Evolutionary conservation across 352 stramenopile species (phyloP), one percentile per base, ranked within the genome.

Genomic region (Globisporangium cylindrosporum): DNA sequence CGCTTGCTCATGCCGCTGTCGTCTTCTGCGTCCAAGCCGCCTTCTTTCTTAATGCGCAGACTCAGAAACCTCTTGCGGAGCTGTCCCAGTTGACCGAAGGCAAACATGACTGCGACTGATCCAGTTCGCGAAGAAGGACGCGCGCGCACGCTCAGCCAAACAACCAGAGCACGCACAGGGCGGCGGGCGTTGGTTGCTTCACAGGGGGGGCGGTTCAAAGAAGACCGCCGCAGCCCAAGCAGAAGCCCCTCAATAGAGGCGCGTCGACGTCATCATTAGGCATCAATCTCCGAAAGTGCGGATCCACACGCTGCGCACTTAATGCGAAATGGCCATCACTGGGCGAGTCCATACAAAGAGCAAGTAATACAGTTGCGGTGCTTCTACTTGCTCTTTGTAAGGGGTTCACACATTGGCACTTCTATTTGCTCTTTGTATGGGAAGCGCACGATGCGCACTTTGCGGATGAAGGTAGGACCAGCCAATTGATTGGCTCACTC

Each of bases 61-160:
- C 73, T 78, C 51, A 73, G 67, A 49, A 78, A 73, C 54, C 81
- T 76, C 70, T 75, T 66, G 67, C 79, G 72, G 64, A 86, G 71
- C 36, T 81, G 70, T 7, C 73, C 79, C 38, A 62, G 56, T 24
- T 62, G 56, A 6, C 62, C 62, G 29, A 68, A 68, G 38, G 63
- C 63, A 56, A 83, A 69, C 78, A 85, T 85, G 46, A 36, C 24
- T 55, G 25, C 22, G 32, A 48, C 25, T 70, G 56, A 66, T 18
- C 53, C 27, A 51, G 32, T 29, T 10, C 12, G 10, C 9, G 43
- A 36, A 36, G 34, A 60, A 22, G 22, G 24, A 1, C 27, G 55
- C 32, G 8, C 32, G 8, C 41, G 41, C 43, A 20, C 6, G 43
- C 43, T 51, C 43, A 51, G 43, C 43, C 43, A 51, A 51, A 51